These are phyloP conservation scores for Pseudogymnoascus sp. DNA, from an alignment of 2,329 filamentous ascomycete genomes.

Conservation along the genomic window DNA sequence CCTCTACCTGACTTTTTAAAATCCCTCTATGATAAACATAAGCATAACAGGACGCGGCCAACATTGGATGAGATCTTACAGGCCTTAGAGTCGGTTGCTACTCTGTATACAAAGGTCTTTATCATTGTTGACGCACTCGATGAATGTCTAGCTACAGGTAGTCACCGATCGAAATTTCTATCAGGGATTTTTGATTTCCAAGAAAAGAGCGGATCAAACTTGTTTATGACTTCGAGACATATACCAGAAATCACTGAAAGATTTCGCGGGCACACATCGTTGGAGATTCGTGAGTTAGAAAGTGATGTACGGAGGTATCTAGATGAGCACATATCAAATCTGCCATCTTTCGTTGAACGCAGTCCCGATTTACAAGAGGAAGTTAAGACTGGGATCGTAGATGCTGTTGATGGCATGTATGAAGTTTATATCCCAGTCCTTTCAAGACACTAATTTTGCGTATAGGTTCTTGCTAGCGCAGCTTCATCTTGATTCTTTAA, in stretches of 20 bases:
- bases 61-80: constrained; percentile 20
- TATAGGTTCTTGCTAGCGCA: constrained; percentile 32
- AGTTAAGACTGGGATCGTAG: constrained; percentile 19
- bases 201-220: constrained; percentile 14
- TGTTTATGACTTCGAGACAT: constrained; percentile 30
- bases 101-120: constrained; percentile 15
- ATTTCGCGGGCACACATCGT: constrained; percentile 16
- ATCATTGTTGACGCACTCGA: constrained; percentile 16
- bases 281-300: constrained; percentile 28
- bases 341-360: constrained; percentile 16
- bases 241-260: constrained; percentile 20
- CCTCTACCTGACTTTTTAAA: constrained; percentile 25
- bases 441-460: not conserved
- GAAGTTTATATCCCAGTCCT: constrained; percentile 10
- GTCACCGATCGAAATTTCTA: not conserved
- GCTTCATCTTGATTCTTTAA: constrained; percentile 28
- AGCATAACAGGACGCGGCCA: constrained; percentile 19
- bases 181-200: constrained; percentile 22
- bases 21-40: constrained; percentile 25
- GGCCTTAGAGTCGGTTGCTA: constrained; percentile 16
- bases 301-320: constrained; percentile 28
- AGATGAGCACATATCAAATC: constrained; percentile 18
- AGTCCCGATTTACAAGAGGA: constrained; percentile 19
- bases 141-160: constrained; percentile 12
- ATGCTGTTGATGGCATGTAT: constrained; percentile 28